Evolutionary conservation across 2,329 filamentous ascomycete species (phyloP).

Genomic region (Beauveria pseudobassiana): DNA sequence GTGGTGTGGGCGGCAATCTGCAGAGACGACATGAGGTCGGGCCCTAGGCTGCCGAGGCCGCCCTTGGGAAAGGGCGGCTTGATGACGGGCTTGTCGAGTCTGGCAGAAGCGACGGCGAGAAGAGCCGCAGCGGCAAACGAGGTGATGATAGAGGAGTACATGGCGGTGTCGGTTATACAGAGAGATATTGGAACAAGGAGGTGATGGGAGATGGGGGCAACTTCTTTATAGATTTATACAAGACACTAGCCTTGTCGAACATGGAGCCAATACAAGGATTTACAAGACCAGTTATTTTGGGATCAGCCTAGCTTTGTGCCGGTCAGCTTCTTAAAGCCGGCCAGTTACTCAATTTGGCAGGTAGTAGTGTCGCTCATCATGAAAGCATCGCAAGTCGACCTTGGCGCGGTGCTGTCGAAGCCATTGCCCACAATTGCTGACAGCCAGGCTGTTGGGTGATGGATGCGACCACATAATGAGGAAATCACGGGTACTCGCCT

Average conservation of each 20-base stretch:
- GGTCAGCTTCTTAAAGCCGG: not conserved
- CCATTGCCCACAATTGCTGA: too few relatives aligned
- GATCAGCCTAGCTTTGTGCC: not conserved
- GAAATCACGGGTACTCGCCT: too few relatives aligned
- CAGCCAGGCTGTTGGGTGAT: not conserved
- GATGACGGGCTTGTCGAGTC: conserved; percentile 11
- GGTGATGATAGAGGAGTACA: not conserved
- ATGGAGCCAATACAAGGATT: not conserved
- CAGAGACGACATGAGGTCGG: conserved; percentile 12
- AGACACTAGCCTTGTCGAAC: not conserved
- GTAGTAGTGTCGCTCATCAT: not conserved
- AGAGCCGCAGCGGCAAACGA: not conserved
- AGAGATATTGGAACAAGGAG: not conserved
- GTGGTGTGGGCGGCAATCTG: conserved; percentile 11
- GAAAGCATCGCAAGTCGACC: not conserved
- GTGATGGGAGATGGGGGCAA: not conserved
- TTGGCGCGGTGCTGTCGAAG: too few relatives aligned
- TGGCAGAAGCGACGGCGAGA: not conserved
- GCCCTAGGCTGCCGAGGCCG: conserved; percentile 9
- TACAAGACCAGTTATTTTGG: not conserved
- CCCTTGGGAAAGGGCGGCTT: conserved; percentile 5
- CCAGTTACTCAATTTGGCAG: not conserved
- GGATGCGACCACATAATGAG: not conserved
- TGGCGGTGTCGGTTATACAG: not conserved
- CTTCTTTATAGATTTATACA: not conserved